Conservation (phyloP, 1,284 basidiomycete species). For the Somion occarium region DNA sequence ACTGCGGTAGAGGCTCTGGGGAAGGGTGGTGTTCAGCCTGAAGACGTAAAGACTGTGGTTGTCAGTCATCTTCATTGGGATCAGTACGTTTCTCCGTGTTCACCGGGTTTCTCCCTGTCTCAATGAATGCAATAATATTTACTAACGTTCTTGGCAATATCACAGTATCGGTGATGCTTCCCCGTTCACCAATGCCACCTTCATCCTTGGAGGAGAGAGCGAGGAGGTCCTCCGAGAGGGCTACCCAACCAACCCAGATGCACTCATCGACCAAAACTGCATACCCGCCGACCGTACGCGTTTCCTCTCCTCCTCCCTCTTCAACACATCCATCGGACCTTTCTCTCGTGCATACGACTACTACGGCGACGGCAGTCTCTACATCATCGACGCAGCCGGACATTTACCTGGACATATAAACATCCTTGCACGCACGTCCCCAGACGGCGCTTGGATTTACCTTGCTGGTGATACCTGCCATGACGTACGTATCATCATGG, state of each 20-base stretch:
- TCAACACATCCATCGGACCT: conserved; percentile 20
- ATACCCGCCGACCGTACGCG: conserved; percentile 13
- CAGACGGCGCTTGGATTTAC: conserved; percentile 53
- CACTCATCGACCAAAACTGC: conserved; percentile 9
- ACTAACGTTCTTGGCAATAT: neutral
- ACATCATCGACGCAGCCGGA: conserved; percentile 27
- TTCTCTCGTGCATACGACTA: conserved; percentile 28
- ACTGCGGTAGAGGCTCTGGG: conserved; percentile 40
- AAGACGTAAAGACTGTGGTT: conserved; percentile 12
- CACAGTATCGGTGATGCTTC: conserved; percentile 23
- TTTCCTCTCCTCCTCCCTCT: conserved; percentile 4
- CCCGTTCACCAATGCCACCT: conserved; percentile 21
- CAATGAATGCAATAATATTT: neutral
- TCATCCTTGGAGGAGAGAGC: conserved; percentile 24
- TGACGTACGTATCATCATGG: conserved; percentile 45
- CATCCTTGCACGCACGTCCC: conserved; percentile 36
- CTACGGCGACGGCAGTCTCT: conserved; percentile 20
- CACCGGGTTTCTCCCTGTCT: neutral
- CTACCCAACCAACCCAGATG: conserved; percentile 22
- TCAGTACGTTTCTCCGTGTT: conserved; percentile 13
- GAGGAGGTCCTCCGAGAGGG: conserved; percentile 13
- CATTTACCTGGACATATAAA: conserved; percentile 30
- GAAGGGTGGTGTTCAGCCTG: conserved; percentile 37
- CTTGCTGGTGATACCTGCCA: conserved; percentile 54
- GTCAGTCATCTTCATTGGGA: conserved; percentile 30